Evolutionary conservation across 768 basidiomycete species (phyloP), one percentile per base, ranked within the genome.

Genomic region (Lentinula aciculospora): DNA sequence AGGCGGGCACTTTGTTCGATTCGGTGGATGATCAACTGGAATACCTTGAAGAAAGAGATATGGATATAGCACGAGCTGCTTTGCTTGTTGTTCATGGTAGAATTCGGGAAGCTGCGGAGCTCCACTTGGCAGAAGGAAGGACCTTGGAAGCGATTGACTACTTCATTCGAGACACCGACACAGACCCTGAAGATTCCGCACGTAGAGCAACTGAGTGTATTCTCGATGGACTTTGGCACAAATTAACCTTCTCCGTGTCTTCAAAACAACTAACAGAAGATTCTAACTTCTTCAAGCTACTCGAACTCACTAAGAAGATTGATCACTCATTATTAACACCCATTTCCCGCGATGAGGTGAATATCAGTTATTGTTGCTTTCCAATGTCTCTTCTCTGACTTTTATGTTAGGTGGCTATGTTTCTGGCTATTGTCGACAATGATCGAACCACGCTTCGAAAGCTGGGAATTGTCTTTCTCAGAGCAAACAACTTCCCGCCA

Each of bases 11-110:
- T 6, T 65, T 88, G 3, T 89, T 89, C 58, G 59, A 70, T 0
- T 71, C 76, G 0, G 68, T 74, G 0, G 80, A 87, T 21, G 81
- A 84, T 21, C 73, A 74, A 19, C 60, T 85, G n/a, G 76, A 79
- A 36, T 89, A 82, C 58, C 71, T 84, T 17, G 78, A 84, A 55
- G 75, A 81, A 3, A 74, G 75, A 44, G 78, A 78, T 34, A 67
- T 88, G 5, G 80, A 83, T 61, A 58, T 72, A 12, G 76, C 80
- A 6, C 80, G 73, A 6, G 78, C 79, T 0, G 66, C 68, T 0
- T 61, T 86, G 7, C 69, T 85, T 12, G 71, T 73, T 28, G 67
- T 69, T 3, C 70, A 76, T 10, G 76, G 74, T 13, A 71, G 73
- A 59, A 73, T 68, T 45, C 54, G 61, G 1, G 81, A 85, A 32